Conservation (phyloP, 345 rosid genomes). For the Excoecaria cochinchinensis region DNA sequence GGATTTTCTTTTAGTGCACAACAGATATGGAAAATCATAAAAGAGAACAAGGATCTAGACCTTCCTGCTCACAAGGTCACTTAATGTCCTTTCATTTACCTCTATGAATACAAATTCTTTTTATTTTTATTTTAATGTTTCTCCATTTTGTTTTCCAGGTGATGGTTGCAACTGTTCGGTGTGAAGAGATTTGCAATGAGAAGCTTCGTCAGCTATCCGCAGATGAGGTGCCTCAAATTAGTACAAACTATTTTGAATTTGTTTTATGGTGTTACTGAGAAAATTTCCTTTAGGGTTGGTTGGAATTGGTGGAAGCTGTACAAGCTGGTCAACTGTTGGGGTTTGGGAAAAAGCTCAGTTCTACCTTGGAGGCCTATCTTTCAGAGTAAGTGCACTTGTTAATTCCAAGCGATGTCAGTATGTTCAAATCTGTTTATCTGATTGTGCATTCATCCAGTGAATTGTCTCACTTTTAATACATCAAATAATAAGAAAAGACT, state of each 20-base stretch:
- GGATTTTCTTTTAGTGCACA: conserved; percentile 34
- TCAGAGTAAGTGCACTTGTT: conserved; percentile 25
- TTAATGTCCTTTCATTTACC: background rate
- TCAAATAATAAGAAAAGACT: background rate
- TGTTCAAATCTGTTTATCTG: background rate
- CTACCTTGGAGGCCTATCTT: conserved; percentile 28
- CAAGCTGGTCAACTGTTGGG: conserved; percentile 30
- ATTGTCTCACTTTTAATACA: background rate
- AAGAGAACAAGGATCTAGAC: conserved; percentile 38
- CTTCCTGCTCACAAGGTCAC: conserved; percentile 39
- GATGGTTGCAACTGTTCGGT: conserved; percentile 41
- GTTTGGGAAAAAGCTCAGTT: conserved; percentile 33
- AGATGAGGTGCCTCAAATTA: conserved; percentile 28
- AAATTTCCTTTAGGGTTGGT: conserved; percentile 29
- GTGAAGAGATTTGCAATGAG: conserved; percentile 39
- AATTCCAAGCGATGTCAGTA: background rate
- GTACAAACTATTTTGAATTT: background rate
- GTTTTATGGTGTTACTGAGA: background rate
- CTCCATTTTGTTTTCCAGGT: conserved; percentile 24
- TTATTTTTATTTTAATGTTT: background rate
- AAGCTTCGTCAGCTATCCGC: conserved; percentile 19
- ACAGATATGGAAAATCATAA: conserved; percentile 37
- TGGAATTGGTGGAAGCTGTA: conserved; percentile 31
- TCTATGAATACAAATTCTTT: background rate
- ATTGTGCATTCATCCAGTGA: background rate